Evolutionary conservation across 192 early-diverging fungal species (phyloP), one percentile per base, ranked within the genome.

Genomic region (Coemansia aciculifera): DNA sequence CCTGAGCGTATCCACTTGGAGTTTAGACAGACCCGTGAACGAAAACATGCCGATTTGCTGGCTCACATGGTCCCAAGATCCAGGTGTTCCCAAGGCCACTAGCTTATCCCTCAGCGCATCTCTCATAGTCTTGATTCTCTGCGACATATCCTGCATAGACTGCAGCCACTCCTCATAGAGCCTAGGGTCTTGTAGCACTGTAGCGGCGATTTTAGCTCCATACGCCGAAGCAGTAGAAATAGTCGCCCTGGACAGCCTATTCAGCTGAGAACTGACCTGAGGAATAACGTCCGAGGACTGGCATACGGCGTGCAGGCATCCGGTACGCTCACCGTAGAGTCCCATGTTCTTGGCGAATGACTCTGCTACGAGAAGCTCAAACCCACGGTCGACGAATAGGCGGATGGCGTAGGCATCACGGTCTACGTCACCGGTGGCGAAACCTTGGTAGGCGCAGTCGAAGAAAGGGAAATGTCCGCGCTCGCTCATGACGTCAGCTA

Each of bases 281-380:
- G 76, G 61, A n/a, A 89, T 77, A 34, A 79, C 77, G 24, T 87
- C 85, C 4, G 85, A 36, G 5, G 74, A 79, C 43, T 73, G 64
- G 11, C 88, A 76, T 23, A 99, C 94, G 5, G 91, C 85, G 24
- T 92, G 92, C 68, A 97, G 74, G 77, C 89, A 91, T 11, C 97
- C 97, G 54, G 87, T 88, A 67, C 97, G 90, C 81, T 98, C 92
- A 71, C 90, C 91, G 80, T 99, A 99, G 39, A 99, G 85, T 15
- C 97, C 97, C 89, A 99, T 92, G 88, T 99, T 99, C 86, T 99
- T 99, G 80, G 94, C 90, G 84, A 92, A 99, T 19, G 93, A 95
- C 84, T 99, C 93, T 36, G 91, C 88, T 8, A 95, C 86, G 59
- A 98, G 87, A 67, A 96, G 67, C 75, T 99, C 96, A 74, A 96